Evolutionary conservation across 2,329 filamentous ascomycete genomes (phyloP).

Genomic region (Alternaria sp.): DNA sequence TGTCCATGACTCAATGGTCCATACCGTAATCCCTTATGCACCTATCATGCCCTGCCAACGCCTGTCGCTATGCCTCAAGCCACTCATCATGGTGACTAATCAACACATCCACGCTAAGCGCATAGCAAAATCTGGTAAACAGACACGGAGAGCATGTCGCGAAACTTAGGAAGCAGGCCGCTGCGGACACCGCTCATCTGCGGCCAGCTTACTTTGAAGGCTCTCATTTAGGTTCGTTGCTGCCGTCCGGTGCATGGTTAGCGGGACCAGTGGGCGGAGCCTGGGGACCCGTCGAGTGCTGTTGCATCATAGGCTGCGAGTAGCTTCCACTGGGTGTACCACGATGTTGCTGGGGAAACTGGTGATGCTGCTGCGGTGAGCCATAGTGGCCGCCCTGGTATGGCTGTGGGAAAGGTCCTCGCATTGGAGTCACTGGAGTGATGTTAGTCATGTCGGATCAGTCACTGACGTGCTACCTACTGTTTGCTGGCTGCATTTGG

Average conservation of each 20-base stretch:
- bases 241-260: conserved; percentile 44
- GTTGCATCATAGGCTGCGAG: conserved; percentile 53
- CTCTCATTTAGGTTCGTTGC: conserved; percentile 51
- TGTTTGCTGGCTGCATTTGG: conserved; percentile 75
- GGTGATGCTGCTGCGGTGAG: conserved; percentile 52
- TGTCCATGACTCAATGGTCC: conserved; percentile 4
- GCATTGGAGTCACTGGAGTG: conserved; percentile 49
- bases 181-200: conserved; percentile 14
- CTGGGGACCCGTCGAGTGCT: conserved; percentile 51
- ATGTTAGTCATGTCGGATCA: conserved; percentile 16
- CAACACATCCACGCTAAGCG: conserved; percentile 43
- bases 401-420: conserved; percentile 49
- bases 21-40: conserved; percentile 22
- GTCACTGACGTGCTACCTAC: conserved; percentile 63
- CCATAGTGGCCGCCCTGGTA: conserved; percentile 51
- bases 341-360: conserved; percentile 51
- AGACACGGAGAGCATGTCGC: conserved; percentile 17
- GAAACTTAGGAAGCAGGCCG: conserved; percentile 14
- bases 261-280: conserved; percentile 46
- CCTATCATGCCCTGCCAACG: conserved; percentile 41
- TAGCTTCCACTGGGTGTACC: conserved; percentile 53
- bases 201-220: conserved; percentile 16
- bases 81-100: conserved; percentile 29
- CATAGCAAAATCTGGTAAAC: conserved; percentile 33
- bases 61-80: conserved; percentile 49